Evolutionary conservation across 2,329 filamentous ascomycete genomes (phyloP).

Genomic region (Scedosporium dehoogii): DNA sequence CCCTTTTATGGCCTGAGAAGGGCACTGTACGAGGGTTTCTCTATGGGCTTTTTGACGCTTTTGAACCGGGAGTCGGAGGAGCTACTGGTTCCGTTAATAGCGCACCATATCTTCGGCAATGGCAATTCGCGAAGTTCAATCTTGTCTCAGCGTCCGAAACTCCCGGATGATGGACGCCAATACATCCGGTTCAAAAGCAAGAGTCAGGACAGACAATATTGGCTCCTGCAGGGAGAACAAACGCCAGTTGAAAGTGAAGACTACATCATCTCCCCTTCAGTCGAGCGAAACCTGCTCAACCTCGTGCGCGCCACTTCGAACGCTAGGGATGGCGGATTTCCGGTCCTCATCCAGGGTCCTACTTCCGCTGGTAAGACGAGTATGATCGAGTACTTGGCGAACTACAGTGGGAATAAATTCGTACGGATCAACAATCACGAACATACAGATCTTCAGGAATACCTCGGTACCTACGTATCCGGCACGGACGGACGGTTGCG

Average conservation of each 20-base stretch:
- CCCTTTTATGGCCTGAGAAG: slow-evolving; percentile 76
- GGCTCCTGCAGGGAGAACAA: slow-evolving; percentile 69
- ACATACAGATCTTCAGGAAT: slow-evolving; percentile 96
- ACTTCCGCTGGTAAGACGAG: slow-evolving; percentile 98
- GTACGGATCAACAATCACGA: slow-evolving; percentile 99
- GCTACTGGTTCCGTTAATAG: slow-evolving; percentile 67
- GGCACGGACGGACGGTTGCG: slow-evolving; percentile 71
- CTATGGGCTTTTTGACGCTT: slow-evolving; percentile 94
- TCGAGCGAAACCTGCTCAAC: slow-evolving; percentile 90
- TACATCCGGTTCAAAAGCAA: slow-evolving; percentile 72
- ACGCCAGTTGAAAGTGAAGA: slow-evolving; percentile 62
- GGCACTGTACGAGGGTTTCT: slow-evolving; percentile 88
- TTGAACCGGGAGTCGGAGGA: slow-evolving; percentile 74
- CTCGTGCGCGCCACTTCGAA: slow-evolving; percentile 90
- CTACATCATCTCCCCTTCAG: slow-evolving; percentile 94
- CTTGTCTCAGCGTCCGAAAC: slow-evolving; percentile 66
- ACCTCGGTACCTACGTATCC: slow-evolving; percentile 88
- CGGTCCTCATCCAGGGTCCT: slow-evolving; percentile 89
- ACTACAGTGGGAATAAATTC: slow-evolving; percentile 91
- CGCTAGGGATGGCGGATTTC: slow-evolving; percentile 54
- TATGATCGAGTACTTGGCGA: slow-evolving; percentile 98
- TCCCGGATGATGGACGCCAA: slow-evolving; percentile 62
- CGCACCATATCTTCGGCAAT: slow-evolving; percentile 66
- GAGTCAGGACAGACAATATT: slow-evolving; percentile 64
- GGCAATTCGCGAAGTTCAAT: slow-evolving; percentile 47